phyloP scores from a whole-genome alignment of 192 early-diverging fungal genomes.

The Coemansia erecta region DNA sequence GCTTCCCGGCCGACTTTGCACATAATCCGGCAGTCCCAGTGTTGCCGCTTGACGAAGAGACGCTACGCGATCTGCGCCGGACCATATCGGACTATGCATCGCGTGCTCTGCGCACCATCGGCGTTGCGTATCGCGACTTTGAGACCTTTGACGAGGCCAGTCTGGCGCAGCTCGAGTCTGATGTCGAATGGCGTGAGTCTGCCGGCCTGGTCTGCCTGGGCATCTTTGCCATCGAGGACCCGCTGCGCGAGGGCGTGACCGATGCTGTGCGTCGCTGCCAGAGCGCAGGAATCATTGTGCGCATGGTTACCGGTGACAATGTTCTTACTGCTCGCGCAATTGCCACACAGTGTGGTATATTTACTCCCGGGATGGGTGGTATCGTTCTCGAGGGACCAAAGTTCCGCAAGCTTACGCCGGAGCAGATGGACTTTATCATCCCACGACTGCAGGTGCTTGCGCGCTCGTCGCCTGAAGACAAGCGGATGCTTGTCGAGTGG shows the following conservation, averaged over 20 bases:
- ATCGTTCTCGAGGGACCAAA: constrained; percentile 93
- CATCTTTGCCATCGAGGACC: constrained; percentile 96
- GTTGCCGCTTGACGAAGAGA: constrained; percentile 50
- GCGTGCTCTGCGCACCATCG: constrained; percentile 88
- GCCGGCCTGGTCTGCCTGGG: constrained; percentile 74
- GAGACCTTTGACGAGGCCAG: constrained; percentile 58
- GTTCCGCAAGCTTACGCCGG: constrained; percentile 79
- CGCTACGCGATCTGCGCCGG: constrained; percentile 42
- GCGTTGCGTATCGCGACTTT: constrained; percentile 81
- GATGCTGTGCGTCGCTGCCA: constrained; percentile 87
- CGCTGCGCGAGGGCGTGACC: constrained; percentile 90
- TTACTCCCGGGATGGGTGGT: constrained; percentile 71
- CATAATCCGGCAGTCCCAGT: constrained; percentile 52
- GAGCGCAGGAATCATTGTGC: constrained; percentile 89
- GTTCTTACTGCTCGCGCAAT: constrained; percentile 90
- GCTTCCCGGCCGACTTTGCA: constrained; percentile 45
- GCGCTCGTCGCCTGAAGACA: constrained; percentile 91
- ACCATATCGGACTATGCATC: constrained; percentile 50
- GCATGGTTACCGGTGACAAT: constrained; percentile 99
- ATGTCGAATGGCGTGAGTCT: constrained; percentile 51
- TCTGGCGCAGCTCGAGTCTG: constrained; percentile 39
- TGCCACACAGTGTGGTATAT: constrained; percentile 91
- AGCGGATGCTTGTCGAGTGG: constrained; percentile 88
- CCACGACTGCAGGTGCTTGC: constrained; percentile 95
- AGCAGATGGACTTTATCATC: constrained; percentile 89